phyloP scores from a whole-genome alignment of 208 protist genomes.

The Borovskyia barvae region DNA sequence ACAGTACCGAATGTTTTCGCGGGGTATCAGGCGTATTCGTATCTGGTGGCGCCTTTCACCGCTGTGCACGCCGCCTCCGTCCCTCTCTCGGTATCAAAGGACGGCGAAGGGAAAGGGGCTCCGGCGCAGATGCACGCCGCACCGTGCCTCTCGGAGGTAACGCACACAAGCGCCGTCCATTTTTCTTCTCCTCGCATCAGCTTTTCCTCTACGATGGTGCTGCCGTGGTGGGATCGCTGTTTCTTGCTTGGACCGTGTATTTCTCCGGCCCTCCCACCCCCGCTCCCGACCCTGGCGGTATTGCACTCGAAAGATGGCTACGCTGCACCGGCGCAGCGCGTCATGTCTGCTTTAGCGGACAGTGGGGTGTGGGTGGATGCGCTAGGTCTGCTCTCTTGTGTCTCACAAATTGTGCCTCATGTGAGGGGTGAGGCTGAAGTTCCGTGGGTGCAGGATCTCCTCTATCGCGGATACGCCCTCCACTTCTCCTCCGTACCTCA shows the following conservation, averaged over 20 bases:
- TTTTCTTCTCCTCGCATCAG: slow-evolving; percentile 55
- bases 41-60: slow-evolving; percentile 49
- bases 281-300: neutral
- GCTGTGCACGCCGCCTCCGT: slow-evolving; percentile 17
- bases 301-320: slow-evolving; percentile 29
- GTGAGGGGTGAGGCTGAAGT: slow-evolving; percentile 30
- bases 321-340: slow-evolving; percentile 29
- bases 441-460: slow-evolving; percentile 42
- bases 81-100: neutral
- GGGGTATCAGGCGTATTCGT: slow-evolving; percentile 44
- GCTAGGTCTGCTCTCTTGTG: slow-evolving; percentile 54
- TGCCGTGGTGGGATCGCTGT: slow-evolving; percentile 73
- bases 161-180: slow-evolving; percentile 28
- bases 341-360: slow-evolving; percentile 31
- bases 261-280: slow-evolving; percentile 8
- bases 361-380: slow-evolving; percentile 48
- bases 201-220: slow-evolving; percentile 61
- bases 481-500: slow-evolving; percentile 21
- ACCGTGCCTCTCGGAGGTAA: neutral
- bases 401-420: slow-evolving; percentile 50
- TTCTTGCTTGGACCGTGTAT: slow-evolving; percentile 75
- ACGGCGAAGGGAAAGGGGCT: neutral
- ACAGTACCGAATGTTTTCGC: slow-evolving; percentile 31
- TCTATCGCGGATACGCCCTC: slow-evolving; percentile 54
- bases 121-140: neutral